These are phyloP conservation scores for Saccharomyces hybrid DNA, from an alignment of 1,139 yeast species.

Conservation along the genomic window DNA sequence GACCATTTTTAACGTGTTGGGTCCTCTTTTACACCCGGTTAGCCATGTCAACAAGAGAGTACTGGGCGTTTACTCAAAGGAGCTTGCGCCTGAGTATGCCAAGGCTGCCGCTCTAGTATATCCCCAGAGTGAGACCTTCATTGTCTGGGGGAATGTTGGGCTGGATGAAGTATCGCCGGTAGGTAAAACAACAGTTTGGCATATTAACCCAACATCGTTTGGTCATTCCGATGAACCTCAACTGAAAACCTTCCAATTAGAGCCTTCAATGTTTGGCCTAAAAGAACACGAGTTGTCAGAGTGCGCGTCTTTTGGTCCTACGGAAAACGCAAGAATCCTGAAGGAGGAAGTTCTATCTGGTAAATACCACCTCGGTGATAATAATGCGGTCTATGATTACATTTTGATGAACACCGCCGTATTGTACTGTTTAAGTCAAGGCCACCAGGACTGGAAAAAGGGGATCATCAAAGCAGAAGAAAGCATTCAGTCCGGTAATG, in stretches of 20 bases:
- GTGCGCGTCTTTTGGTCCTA: constrained; percentile 82
- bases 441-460: constrained; percentile 56
- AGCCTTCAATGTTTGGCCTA: constrained; percentile 72
- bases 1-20: constrained; percentile 84
- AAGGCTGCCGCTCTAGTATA: constrained; percentile 51
- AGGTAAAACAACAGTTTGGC: constrained; percentile 77
- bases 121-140: constrained; percentile 48
- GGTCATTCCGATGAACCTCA: constrained; percentile 21
- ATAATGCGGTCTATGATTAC: constrained; percentile 72
- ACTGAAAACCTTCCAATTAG: constrained; percentile 36
- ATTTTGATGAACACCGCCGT: constrained; percentile 84
- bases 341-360: constrained; percentile 47
- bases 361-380: constrained; percentile 38
- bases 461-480: constrained; percentile 72
- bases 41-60: constrained; percentile 57
- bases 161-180: constrained; percentile 89
- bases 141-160: constrained; percentile 87
- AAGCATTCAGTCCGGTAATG: constrained; percentile 60
- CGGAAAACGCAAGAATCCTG: constrained; percentile 65
- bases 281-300: constrained; percentile 59
- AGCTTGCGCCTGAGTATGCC: constrained; percentile 76
- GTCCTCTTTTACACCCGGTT: constrained; percentile 88
- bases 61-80: constrained; percentile 78
- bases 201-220: constrained; percentile 41
- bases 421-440: constrained; percentile 69